Evolutionary conservation across 768 basidiomycete species (phyloP).

Genomic region (Suillus spraguei): DNA sequence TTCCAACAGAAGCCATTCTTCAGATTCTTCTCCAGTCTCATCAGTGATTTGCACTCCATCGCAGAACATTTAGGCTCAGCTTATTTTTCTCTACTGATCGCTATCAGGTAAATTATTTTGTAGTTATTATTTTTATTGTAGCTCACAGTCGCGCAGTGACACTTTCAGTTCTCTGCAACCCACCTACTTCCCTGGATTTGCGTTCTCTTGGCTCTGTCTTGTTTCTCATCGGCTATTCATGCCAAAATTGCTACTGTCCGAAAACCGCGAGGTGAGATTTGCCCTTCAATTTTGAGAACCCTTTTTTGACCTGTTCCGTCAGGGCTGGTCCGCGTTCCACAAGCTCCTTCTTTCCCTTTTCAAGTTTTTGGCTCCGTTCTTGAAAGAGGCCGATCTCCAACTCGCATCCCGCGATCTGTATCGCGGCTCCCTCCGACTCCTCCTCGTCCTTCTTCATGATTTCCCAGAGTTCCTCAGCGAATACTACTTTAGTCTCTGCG

Average conservation of each 20-base stretch:
- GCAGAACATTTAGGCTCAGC: conserved; percentile 85
- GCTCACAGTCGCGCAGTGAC: conserved; percentile 55
- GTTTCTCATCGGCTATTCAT: conserved; percentile 97
- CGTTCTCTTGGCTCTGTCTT: conserved; percentile 97
- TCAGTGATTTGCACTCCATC: conserved; percentile 88
- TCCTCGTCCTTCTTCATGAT: conserved; percentile 95
- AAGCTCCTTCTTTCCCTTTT: conserved; percentile 91
- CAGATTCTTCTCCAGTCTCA: conserved; percentile 94
- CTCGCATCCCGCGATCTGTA: conserved; percentile 85
- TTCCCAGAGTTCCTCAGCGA: conserved; percentile 98
- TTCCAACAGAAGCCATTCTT: conserved; percentile 99
- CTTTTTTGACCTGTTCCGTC: conserved; percentile 16
- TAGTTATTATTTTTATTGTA: not conserved
- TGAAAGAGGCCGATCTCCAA: conserved; percentile 80
- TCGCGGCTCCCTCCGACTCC: conserved; percentile 85
- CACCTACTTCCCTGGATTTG: conserved; percentile 95
- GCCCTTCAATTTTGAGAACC: conserved; percentile 4
- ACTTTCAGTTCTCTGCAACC: conserved; percentile 96
- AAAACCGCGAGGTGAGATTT: conserved; percentile 77
- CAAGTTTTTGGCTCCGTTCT: conserved; percentile 92
- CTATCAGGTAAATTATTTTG: conserved; percentile 67
- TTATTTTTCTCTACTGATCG: conserved; percentile 86
- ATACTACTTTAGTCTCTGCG: conserved; percentile 95
- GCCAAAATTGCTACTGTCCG: conserved; percentile 88
- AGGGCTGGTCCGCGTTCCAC: conserved; percentile 97